phyloP scores from a whole-genome alignment of 441 rosid species.

The Daphne laureola region DNA sequence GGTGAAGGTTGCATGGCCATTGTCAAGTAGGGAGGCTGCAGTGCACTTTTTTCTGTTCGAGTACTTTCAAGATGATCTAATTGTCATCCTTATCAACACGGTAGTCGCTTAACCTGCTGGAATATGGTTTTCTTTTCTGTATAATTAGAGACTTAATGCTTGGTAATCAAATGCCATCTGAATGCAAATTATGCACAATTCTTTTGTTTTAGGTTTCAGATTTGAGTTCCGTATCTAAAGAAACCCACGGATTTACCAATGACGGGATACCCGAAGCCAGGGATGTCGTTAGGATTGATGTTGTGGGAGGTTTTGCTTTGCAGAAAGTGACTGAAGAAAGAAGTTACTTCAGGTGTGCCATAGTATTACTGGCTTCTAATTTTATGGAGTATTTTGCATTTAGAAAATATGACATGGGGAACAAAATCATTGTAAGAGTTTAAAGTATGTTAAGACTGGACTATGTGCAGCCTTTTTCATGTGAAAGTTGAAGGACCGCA shows the following conservation, averaged over 20 bases:
- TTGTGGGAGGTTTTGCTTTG: constrained; percentile 84
- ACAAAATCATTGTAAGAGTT: too few relatives aligned
- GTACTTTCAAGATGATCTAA: constrained; percentile 66
- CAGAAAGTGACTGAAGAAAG: constrained; percentile 69
- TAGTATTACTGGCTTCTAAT: not conserved
- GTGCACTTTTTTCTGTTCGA: constrained; percentile 66
- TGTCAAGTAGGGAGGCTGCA: constrained; percentile 70
- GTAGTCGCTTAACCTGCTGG: constrained; percentile 33
- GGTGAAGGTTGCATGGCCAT: constrained; percentile 94
- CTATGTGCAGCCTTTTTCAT: too few relatives aligned
- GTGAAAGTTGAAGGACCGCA: too few relatives aligned
- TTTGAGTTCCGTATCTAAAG: constrained; percentile 43
- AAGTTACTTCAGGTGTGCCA: constrained; percentile 76
- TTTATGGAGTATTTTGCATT: not conserved
- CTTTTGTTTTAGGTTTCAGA: constrained; percentile 55
- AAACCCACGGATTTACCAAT: constrained; percentile 43
- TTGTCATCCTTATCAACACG: constrained; percentile 57
- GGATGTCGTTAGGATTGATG: constrained; percentile 71
- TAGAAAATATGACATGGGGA: too few relatives aligned
- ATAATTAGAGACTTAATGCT: constrained; percentile 9
- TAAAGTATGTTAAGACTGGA: too few relatives aligned
- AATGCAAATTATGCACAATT: not conserved
- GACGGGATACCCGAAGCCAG: constrained; percentile 52
- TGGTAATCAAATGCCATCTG: not conserved
- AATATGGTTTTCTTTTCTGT: constrained; percentile 7